phyloP scores from a whole-genome alignment of 1,284 basidiomycete genomes.

The Ganoderma meredithae region DNA sequence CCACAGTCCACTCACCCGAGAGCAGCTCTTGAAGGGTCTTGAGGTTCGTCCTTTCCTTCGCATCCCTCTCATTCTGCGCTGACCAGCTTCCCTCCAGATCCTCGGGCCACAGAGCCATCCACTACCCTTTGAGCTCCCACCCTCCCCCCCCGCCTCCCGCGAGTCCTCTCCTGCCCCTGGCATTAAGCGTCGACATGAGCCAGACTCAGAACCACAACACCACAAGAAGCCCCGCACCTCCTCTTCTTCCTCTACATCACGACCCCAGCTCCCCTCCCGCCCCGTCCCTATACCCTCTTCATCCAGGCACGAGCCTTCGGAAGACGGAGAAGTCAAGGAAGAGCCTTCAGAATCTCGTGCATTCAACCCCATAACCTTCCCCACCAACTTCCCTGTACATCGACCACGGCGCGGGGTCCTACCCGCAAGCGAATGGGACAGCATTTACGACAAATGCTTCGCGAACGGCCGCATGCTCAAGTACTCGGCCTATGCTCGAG shows the following conservation, averaged over 20 bases:
- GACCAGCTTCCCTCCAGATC: slow-evolving; percentile 52
- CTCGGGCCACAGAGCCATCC: slow-evolving; percentile 61
- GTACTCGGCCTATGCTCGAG: slow-evolving; percentile 77
- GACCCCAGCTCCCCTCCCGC: slow-evolving; percentile 39
- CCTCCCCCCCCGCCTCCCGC: slow-evolving; percentile 72
- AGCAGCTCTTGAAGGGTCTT: slow-evolving; percentile 66
- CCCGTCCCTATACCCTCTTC: slow-evolving; percentile 33
- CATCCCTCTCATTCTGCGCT: slow-evolving; percentile 26
- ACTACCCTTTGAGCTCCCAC: slow-evolving; percentile 68
- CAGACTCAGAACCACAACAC: slow-evolving; percentile 45
- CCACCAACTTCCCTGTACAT: slow-evolving; percentile 63
- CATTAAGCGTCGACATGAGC: slow-evolving; percentile 68
- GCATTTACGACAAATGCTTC: slow-evolving; percentile 69
- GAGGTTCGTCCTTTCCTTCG: slow-evolving; percentile 50
- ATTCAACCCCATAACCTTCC: slow-evolving; percentile 35
- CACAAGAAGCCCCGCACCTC: slow-evolving; percentile 66
- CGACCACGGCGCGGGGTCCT: slow-evolving; percentile 67
- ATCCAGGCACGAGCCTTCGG: slow-evolving; percentile 40
- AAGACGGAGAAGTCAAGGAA: slow-evolving; percentile 47
- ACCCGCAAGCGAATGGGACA: slow-evolving; percentile 41
- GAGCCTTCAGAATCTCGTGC: slow-evolving; percentile 39
- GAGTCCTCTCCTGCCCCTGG: slow-evolving; percentile 62
- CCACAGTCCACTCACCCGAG: slow-evolving; percentile 63
- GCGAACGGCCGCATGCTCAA: slow-evolving; percentile 70
- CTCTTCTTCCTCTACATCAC: slow-evolving; percentile 47